Conservation (phyloP, 208 protist genomes). For the Plasmodiophora brassicae region DNA sequence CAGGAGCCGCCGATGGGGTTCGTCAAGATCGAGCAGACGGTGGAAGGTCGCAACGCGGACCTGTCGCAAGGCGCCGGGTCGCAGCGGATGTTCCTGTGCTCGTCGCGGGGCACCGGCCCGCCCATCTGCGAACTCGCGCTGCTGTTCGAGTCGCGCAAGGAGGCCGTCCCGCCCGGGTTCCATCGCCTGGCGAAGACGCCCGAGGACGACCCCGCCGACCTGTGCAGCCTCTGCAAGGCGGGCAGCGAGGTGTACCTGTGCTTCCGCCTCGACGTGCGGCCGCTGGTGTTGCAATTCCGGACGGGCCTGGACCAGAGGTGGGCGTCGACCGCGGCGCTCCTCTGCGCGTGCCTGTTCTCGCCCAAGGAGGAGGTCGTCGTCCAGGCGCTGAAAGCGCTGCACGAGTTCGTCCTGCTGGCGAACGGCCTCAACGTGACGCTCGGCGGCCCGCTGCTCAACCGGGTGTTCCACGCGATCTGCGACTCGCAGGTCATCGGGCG, state of each 20-base stretch:
- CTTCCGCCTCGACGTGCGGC: background rate
- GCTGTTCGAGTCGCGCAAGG: background rate
- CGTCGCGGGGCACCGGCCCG: background rate
- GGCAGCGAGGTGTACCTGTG: conserved; percentile 8
- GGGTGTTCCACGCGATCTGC: conserved; percentile 10
- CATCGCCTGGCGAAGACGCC: background rate
- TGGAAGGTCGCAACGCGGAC: background rate
- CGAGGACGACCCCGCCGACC: background rate
- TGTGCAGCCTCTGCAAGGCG: background rate
- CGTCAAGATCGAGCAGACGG: background rate
- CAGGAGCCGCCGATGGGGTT: background rate
- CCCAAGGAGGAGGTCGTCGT: background rate
- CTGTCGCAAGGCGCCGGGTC: background rate
- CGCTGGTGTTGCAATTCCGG: background rate
- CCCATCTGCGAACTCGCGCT: background rate
- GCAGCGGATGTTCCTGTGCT: background rate
- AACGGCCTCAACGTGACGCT: background rate
- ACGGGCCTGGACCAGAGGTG: background rate
- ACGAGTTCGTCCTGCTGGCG: background rate
- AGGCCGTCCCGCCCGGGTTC: background rate
- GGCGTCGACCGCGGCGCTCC: background rate
- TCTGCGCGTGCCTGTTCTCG: background rate
- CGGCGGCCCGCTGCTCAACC: background rate
- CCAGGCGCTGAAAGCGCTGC: background rate
- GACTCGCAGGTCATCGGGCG: background rate